A percentile compares a stretch with the other conserved stretches of the same genome.
phyloP scores from a whole-genome alignment of 441 rosid genomes.

The Corymbia calophylla region DNA sequence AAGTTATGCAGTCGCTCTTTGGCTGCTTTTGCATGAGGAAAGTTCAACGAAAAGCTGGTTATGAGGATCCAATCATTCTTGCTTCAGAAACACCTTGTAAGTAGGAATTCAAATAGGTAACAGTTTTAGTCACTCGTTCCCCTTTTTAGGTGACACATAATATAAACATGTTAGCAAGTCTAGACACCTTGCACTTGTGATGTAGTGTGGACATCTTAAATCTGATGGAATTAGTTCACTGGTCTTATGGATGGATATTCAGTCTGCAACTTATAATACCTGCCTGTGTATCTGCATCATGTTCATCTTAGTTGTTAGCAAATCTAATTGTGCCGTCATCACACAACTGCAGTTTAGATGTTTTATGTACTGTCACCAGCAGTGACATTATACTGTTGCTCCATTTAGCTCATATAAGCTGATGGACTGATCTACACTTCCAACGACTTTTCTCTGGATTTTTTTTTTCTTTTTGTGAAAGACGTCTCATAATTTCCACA shows the following conservation, averaged over 20 bases:
- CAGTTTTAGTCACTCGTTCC: not conserved
- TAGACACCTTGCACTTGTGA: not conserved
- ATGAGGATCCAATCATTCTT: conserved; percentile 33
- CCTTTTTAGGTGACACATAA: not conserved
- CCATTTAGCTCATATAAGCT: not conserved
- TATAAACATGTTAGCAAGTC: not conserved
- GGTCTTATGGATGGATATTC: not conserved
- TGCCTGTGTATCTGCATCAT: not conserved
- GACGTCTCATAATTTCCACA: not conserved
- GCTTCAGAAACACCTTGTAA: conserved; percentile 63
- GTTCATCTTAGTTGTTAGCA: not conserved
- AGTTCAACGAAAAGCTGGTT: not conserved
- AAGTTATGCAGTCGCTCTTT: conserved; percentile 34
- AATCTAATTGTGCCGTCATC: not conserved
- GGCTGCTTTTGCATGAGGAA: conserved; percentile 41
- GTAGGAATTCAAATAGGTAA: conserved; percentile 1
- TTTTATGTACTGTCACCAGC: not conserved
- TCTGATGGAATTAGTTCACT: not conserved
- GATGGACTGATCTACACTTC: not conserved
- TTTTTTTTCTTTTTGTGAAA: not conserved
- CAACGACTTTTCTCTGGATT: not conserved
- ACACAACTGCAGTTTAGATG: not conserved
- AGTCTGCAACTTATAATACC: not conserved
- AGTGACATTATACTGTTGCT: not conserved
- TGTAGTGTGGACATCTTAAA: not conserved